phyloP scores from a whole-genome alignment of 163 green algal genomes.

The Scenedesmus sp. region DNA sequence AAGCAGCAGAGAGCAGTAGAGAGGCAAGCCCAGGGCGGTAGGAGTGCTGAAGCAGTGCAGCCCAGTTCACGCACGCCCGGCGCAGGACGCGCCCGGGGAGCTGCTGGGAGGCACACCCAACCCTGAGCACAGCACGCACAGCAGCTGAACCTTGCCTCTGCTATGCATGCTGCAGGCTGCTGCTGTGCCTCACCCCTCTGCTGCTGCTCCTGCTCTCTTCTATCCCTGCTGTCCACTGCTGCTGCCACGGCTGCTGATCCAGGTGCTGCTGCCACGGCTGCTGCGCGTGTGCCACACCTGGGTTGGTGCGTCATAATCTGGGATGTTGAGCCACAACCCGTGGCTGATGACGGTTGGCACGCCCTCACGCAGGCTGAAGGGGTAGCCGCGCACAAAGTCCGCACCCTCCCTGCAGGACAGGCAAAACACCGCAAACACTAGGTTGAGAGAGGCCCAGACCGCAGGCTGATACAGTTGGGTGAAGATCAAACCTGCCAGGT shows the following conservation, averaged over 20 bases:
- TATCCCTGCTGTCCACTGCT: not conserved
- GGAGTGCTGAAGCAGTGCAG: not conserved
- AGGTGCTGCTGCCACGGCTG: not conserved
- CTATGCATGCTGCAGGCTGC: not conserved
- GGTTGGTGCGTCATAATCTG: conserved; percentile 97
- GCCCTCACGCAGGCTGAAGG: conserved; percentile 94
- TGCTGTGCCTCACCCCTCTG: not conserved
- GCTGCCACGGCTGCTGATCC: not conserved
- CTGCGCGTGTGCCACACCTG: conserved; percentile 57
- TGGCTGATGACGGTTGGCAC: conserved; percentile 94
- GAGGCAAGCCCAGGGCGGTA: not conserved
- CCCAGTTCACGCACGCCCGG: not conserved
- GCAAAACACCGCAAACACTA: not conserved
- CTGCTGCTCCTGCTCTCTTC: not conserved
- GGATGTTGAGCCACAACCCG: conserved; percentile 99
- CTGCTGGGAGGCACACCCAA: too few relatives aligned
- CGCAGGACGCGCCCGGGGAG: too few relatives aligned
- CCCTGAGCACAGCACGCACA: not conserved
- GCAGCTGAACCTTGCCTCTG: not conserved
- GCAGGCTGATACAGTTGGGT: too few relatives aligned
- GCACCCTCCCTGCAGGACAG: conserved; percentile 15
- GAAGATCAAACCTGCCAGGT: too few relatives aligned
- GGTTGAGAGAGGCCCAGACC: not conserved
- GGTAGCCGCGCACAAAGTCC: conserved; percentile 91
- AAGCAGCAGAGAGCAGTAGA: not conserved